Evolutionary conservation across 2,329 filamentous ascomycete genomes (phyloP).

Genomic region (Aspergillus spinulosporus): DNA sequence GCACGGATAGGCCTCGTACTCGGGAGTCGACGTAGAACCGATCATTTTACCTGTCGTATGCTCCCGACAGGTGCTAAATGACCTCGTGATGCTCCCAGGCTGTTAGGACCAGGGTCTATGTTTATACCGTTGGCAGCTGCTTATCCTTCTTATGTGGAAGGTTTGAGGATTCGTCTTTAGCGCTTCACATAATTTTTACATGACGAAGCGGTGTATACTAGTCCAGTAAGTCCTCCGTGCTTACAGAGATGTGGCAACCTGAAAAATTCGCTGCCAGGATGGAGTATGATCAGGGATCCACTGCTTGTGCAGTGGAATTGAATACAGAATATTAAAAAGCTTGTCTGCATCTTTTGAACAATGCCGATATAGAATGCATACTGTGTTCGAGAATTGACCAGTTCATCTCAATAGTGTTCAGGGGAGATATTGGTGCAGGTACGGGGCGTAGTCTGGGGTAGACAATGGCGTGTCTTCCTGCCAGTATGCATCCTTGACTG

Average conservation of each 20-base stretch:
- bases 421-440: too few relatives aligned
- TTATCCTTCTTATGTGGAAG: neutral
- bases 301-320: neutral
- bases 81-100: too few relatives aligned
- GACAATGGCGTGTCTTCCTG: neutral
- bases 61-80: neutral
- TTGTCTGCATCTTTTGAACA: neutral
- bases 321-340: neutral
- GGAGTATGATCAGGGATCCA: constrained; percentile 2
- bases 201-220: neutral
- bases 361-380: too few relatives aligned
- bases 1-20: neutral
- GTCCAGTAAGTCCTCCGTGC: constrained; percentile 9
- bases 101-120: neutral
- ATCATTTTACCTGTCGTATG: neutral
- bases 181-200: neutral
- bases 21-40: neutral
- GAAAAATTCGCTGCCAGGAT: neutral
- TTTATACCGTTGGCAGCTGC: neutral
- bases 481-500: neutral
- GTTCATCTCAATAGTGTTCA: too few relatives aligned
- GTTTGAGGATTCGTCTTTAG: neutral
- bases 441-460: neutral
- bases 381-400: too few relatives aligned
- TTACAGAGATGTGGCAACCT: neutral